Evolutionary conservation across 768 basidiomycete genomes (phyloP), one percentile per base, ranked within the genome.

Genomic region (Mycena galopus): DNA sequence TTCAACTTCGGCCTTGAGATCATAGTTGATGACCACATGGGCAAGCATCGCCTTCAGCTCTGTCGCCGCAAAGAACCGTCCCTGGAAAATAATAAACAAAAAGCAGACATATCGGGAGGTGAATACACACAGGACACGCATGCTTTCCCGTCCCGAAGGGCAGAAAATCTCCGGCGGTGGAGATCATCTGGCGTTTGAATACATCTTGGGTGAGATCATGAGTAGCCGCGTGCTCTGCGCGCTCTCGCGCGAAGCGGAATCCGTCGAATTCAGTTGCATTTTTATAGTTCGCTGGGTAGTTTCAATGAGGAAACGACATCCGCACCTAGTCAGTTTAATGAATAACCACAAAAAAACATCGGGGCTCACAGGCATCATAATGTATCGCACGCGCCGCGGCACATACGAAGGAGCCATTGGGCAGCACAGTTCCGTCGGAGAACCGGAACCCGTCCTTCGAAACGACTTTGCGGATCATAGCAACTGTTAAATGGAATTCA

Each of bases 101-200:
- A n/a, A 7, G 11, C 5, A n/a, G 5, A 50, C 6, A 12, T 12
- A 35, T 12, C 35, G 35, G 35, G 35, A 35, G 12, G 35, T n/a
- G n/a, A 7, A 12, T 35, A 7, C 12, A 7, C 35, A 19, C 47
- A n/a, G n/a, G n/a, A n/a, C n/a, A n/a, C n/a, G n/a, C n/a, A n/a
- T n/a, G n/a, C n/a, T n/a, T n/a, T n/a, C n/a, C n/a, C n/a, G 47
- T 50, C 47, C 58, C 58, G n/a, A 60, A 60, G 37, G 58, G 35
- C 58, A 60, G 37, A 21, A 25, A 27, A 60, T 60, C 37, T 39
- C 8, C 58, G 11, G 58, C 35, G n/a, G 61, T 47, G 27, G 42
- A 47, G 30, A 62, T 47, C 61, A 62, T 62, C 19, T 62, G 61
- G 39, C 61, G 42, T 47, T 62, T 62, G 61, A 62, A 62, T 19